Evolutionary conservation across 352 stramenopile species (phyloP), one percentile per base, ranked within the genome.

Genomic region (Elongisporangium anandrum): DNA sequence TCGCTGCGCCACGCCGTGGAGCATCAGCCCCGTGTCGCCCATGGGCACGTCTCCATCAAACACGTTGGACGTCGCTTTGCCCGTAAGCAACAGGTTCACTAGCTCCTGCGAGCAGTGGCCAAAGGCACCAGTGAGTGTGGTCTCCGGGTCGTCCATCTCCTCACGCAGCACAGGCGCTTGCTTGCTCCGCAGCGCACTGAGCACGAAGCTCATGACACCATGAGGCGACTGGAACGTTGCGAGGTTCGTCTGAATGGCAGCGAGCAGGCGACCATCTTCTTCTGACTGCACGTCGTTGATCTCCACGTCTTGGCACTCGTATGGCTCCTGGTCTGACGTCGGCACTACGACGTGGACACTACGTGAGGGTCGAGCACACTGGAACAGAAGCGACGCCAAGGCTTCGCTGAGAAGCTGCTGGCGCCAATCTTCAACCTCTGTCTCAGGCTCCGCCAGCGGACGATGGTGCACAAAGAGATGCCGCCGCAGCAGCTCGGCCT

Each of bases 51-150:
- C 66, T 6, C 87, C 89, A 54, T 97, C 89, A 62, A 94, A 93
- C 17, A 94, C 85, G 50, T 96, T 94, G 19, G 83, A 95, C 21
- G 82, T 70, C 8, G 85, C 89, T 9, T 69, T 64, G 41, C 89
- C 89, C 10, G 76, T 92, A 26, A 97, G 72, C 57, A 96, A 61
- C 50, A 97, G 58, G 52, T 96, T 96, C 24, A 97, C 60, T 34
- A 97, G 70, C 69, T 97, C 89, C 63, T 97, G 88, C 4, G 72
- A 76, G 26, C 87, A 93, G 59, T 96, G 82, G 4, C 87, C 87
- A 58, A 92, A 93, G 26, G 85, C 66, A 8, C 70, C 85, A 9
- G 85, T 94, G 15, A 95, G 57, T 17, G 65, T 65, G 29, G 61
- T 75, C 12, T 77, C 69, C 1, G 61, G 54, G 60, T 95, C 86